Evolutionary conservation across 257 asterid species (phyloP), one percentile per base, ranked within the genome.

Genomic region (Solanum medicagineum): DNA sequence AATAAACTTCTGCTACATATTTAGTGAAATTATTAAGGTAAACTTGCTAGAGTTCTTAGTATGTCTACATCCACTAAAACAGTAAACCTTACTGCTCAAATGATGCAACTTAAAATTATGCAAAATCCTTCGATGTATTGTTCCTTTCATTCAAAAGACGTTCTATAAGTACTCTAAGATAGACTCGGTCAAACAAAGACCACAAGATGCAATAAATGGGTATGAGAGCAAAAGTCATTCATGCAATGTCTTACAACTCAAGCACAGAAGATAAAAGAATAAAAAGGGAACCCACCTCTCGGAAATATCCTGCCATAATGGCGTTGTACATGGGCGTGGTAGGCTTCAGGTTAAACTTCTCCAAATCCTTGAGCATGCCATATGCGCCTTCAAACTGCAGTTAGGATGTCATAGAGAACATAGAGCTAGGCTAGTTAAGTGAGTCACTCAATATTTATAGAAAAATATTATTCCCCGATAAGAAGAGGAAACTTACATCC

Each of bases 331-430:
- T 91, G 90, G 81, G 42, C 45, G 90, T 24, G 56, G 98, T 91
- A 83, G 98, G 98, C 83, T 8, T 83, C 88, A 93, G 36, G 63
- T 87, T 86, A 87, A 89, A 86, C 40, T 84, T 87, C 84, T 84
- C 85, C 84, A 93, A 86, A 87, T 97, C 98, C 49, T 56, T 59
- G 83, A 97, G 88, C 91, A 97, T 84, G 85, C 74, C 88, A 89
- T 95, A 94, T 53, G 99, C 99, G 83, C 98, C 98, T 89, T 91
- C 92, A 91, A 92, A 95, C 99, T 95, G 95, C 91, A 88, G 55
- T 29, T 24, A 85, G 84, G 75, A 70, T 17, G 51, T n/a, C 54
- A 83, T 53, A 73, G 59, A 69, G 36, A 66, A 36, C 81, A 84
- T 11, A 26, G 66, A 79, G 65, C 29, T 79, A 17, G 62, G n/a